Evolutionary conservation across 2,329 filamentous ascomycete genomes (phyloP).

Genomic region (Fusarium marasasianum): DNA sequence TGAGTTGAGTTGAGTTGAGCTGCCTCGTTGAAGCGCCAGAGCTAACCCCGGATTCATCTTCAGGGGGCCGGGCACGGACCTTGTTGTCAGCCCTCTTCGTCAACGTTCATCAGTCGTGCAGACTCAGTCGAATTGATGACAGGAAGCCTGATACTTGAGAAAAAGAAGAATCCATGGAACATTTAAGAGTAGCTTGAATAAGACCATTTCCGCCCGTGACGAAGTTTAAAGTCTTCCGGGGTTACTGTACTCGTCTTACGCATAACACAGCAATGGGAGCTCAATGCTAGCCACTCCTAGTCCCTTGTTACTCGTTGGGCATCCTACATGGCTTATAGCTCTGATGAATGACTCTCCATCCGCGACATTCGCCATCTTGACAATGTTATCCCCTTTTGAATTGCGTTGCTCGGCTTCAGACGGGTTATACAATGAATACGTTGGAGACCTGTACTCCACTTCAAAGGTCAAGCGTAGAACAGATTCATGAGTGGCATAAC

Average conservation of each 20-base stretch:
- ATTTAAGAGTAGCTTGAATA: neutral
- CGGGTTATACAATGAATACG: neutral
- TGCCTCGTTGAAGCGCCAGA: constrained; percentile 19
- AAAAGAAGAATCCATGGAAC: neutral
- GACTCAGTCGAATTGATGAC: rapidly evolving
- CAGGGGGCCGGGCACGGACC: constrained; percentile 24
- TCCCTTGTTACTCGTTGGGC: neutral
- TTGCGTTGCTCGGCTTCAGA: constrained; percentile 16
- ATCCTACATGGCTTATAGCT: rapidly evolving
- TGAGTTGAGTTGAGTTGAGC: neutral
- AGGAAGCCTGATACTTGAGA: neutral
- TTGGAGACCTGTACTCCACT: neutral
- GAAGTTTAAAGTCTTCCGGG: neutral
- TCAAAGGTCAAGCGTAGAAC: neutral
- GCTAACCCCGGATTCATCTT: constrained; percentile 33
- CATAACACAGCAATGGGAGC: neutral
- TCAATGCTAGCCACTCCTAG: neutral
- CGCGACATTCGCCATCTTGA: neutral
- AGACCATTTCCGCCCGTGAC: neutral
- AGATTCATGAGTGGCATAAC: neutral
- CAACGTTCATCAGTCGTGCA: neutral
- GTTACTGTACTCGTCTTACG: neutral
- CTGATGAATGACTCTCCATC: neutral
- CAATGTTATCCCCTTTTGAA: rapidly evolving
- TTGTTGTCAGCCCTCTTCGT: neutral